These are phyloP conservation scores for Trichoderma sp. DNA, from an alignment of 2,329 filamentous ascomycete species.

Conservation along the genomic window DNA sequence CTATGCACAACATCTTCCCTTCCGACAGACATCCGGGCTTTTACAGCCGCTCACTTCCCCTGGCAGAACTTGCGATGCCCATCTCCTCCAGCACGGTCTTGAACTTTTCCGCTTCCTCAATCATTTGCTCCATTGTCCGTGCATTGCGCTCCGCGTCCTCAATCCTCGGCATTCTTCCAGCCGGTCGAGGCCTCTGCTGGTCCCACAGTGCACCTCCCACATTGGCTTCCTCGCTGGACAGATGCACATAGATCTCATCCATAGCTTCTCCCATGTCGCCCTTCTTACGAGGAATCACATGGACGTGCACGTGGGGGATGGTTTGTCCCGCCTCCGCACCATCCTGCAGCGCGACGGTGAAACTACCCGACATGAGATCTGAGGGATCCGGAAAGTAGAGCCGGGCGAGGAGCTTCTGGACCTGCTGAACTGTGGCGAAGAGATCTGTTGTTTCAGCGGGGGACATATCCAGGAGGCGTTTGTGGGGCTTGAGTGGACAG, in stretches of 20 bases:
- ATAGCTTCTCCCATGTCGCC: slow-evolving; percentile 48
- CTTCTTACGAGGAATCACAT: slow-evolving; percentile 74
- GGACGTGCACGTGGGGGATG: slow-evolving; percentile 88
- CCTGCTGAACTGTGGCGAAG: slow-evolving; percentile 79
- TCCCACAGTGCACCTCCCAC: slow-evolving; percentile 70
- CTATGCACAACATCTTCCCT: background rate
- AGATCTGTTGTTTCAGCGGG: slow-evolving; percentile 73
- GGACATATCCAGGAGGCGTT: slow-evolving; percentile 72
- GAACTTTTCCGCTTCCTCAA: slow-evolving; percentile 69
- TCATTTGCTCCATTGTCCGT: slow-evolving; percentile 73
- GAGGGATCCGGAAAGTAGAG: slow-evolving; percentile 53
- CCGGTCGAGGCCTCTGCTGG: slow-evolving; percentile 45
- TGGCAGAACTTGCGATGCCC: slow-evolving; percentile 29
- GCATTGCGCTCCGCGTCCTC: slow-evolving; percentile 69
- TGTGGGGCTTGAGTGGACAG: slow-evolving; percentile 68
- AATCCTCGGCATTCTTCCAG: slow-evolving; percentile 63
- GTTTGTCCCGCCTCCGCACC: slow-evolving; percentile 88
- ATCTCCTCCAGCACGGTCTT: slow-evolving; percentile 49
- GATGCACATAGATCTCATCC: slow-evolving; percentile 77
- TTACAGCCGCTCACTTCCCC: slow-evolving; percentile 1
- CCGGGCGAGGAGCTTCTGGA: slow-evolving; percentile 70
- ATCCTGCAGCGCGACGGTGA: slow-evolving; percentile 96
- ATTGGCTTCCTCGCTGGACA: slow-evolving; percentile 85
- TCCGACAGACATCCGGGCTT: background rate
- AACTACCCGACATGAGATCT: slow-evolving; percentile 60